Evolutionary conservation across 78 protist genomes (phyloP), one percentile per base, ranked within the genome.

Genomic region (slime mould (Dictyostelium discoideum)): DNA sequence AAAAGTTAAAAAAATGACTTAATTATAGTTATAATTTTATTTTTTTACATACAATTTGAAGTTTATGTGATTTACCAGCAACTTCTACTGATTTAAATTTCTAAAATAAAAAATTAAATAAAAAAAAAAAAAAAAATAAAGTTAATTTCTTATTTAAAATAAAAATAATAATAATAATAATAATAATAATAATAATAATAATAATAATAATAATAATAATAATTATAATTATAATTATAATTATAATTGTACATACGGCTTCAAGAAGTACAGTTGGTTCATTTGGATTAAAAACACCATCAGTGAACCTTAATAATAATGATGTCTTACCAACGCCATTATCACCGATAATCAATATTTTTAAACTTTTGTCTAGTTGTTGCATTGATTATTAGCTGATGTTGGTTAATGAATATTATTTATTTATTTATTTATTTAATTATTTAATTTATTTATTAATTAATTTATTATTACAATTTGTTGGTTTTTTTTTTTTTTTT

Each of bases 251-350:
- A 85, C 82, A 26, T 90, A 90, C 94, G 81, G 60, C 67, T 3
- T 85, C 86, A 22, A 82, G n/a, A 72, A 42, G 26, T 20, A 82
- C 40, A 32, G 85, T 40, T 37, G 69, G 74, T 46, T 90, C 87
- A 78, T 67, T 67, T 14, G 1, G 20, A 40, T 46, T 63, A 44
- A 90, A 90, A 16, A 24, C 5, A 82, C 74, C 84, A n/a, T 90
- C 94, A 60, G 57, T 37, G 74, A 65, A 90, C 39, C 87, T 80
- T 46, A 82, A 8, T 18, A 90, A 26, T 44, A 90, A 26, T 22
- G 94, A 90, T 67, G 80, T 85, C 65, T 90, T 90, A 3, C 94
- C 94, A 72, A 90, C 94, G 13, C 94, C 87, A 77, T 48, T 82
- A 50, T 90, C 94, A 24, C 94, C 94, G 6, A 90, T 82, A 11